phyloP scores from a whole-genome alignment of 805 yeast genomes.

The Zygosaccharomyces bailii region DNA sequence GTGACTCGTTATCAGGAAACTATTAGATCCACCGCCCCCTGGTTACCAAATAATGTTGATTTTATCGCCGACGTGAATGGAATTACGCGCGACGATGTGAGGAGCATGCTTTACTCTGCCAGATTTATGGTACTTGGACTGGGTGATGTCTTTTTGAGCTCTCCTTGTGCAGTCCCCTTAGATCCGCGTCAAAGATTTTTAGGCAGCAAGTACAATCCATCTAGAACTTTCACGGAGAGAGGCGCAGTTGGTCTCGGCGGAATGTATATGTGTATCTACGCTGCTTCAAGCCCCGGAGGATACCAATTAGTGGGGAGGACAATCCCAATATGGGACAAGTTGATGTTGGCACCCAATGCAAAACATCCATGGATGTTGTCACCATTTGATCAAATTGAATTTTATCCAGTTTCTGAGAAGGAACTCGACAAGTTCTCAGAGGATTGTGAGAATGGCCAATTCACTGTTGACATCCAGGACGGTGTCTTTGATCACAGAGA shows the following conservation, averaged over 20 bases:
- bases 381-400: conserved; percentile 93
- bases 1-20: conserved; percentile 91
- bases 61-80: conserved; percentile 88
- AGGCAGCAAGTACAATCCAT: conserved; percentile 94
- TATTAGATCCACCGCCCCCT: conserved; percentile 88
- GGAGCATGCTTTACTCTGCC: conserved; percentile 84
- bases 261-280: conserved; percentile 97
- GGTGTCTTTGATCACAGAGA: conserved; percentile 77
- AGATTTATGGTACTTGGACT: conserved; percentile 89
- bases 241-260: conserved; percentile 99
- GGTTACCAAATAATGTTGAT: conserved; percentile 97
- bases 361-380: conserved; percentile 84
- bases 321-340: conserved; percentile 96
- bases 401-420: conserved; percentile 84
- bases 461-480: conserved; percentile 68
- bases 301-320: conserved; percentile 96
- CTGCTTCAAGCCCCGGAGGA: conserved; percentile 99
- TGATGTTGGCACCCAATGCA: conserved; percentile 60
- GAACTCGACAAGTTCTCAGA: conserved; percentile 71
- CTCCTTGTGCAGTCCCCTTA: conserved; percentile 97
- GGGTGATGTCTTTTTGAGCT: conserved; percentile 96
- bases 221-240: conserved; percentile 92
- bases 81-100: conserved; percentile 67
- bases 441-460: conserved; percentile 77
- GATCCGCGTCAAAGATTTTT: conserved; percentile 93